These are phyloP conservation scores for Fusarium begoniae DNA, from an alignment of 2,329 filamentous ascomycete genomes.

Conservation along the genomic window DNA sequence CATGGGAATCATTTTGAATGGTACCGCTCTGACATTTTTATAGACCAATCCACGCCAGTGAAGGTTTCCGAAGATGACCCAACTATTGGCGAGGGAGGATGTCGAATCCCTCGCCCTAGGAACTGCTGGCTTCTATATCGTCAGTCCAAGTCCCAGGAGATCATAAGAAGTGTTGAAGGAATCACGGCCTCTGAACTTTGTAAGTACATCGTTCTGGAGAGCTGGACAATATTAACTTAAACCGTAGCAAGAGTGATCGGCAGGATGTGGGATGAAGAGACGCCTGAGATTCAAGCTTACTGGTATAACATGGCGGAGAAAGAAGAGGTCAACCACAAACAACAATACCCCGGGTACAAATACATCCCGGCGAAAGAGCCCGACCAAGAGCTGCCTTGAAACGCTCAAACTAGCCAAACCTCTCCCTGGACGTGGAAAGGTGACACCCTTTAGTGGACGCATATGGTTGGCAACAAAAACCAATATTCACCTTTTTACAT, in stretches of 20 bases:
- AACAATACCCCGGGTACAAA: constrained; percentile 41
- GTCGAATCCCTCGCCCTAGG: constrained; percentile 42
- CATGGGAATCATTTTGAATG: neutral
- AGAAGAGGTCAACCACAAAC: constrained; percentile 42
- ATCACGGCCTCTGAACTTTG: constrained; percentile 46
- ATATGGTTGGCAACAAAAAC: neutral
- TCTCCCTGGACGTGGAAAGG: neutral
- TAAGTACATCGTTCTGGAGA: constrained; percentile 29
- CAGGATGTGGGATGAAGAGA: constrained; percentile 43
- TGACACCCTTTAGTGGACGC: neutral
- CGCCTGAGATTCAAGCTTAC: constrained; percentile 32
- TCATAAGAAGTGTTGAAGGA: constrained; percentile 36
- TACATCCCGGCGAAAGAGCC: neutral
- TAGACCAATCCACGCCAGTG: neutral
- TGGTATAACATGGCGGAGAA: constrained; percentile 36
- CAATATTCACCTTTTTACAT: neutral
- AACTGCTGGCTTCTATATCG: constrained; percentile 50
- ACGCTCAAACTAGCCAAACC: neutral
- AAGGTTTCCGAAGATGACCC: neutral
- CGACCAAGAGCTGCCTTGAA: neutral
- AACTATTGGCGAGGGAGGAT: neutral
- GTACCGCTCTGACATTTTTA: neutral
- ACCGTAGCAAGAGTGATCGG: constrained; percentile 42
- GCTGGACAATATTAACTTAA: neutral
- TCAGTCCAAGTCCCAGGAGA: constrained; percentile 38